Conservation (phyloP, 108 stramenopile genomes). For the Nitzschia palea region DNA sequence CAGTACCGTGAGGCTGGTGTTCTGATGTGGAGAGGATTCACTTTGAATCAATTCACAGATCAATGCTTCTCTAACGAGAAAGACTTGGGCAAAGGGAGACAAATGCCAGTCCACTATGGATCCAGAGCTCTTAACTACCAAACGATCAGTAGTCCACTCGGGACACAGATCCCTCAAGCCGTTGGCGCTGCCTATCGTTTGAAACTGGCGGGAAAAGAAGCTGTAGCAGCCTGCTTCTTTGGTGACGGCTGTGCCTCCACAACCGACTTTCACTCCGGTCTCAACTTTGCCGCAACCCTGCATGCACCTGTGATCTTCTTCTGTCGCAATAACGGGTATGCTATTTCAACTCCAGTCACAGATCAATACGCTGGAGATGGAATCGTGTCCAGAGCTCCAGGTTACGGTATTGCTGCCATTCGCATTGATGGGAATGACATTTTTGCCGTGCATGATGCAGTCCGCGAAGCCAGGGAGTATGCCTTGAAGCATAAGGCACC, state of each 20-base stretch:
- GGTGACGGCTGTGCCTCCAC: conserved; percentile 97
- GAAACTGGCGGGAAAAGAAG: conserved; percentile 62
- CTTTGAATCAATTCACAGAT: conserved; percentile 92
- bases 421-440: conserved; percentile 99
- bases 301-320: conserved; percentile 93
- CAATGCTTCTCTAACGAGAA: conserved; percentile 93
- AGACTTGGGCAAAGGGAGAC: conserved; percentile 94
- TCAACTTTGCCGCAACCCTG: conserved; percentile 95
- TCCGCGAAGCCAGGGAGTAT: conserved; percentile 72
- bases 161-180: conserved; percentile 97
- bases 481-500: conserved; percentile 74
- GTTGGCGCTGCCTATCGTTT: conserved; percentile 90
- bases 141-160: conserved; percentile 90
- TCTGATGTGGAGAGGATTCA: conserved; percentile 99
- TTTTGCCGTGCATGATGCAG: conserved; percentile 92
- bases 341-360: conserved; percentile 91
- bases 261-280: conserved; percentile 95
- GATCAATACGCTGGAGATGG: conserved; percentile 98
- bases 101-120: conserved; percentile 99
- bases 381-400: conserved; percentile 88
- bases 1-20: conserved; percentile 97
- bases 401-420: conserved; percentile 95
- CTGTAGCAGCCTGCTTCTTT: conserved; percentile 85
- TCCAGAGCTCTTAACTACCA: conserved; percentile 89
- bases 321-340: conserved; percentile 98